Percentiles rank a stretch among this genome's conserved stretches.
phyloP scores from a whole-genome alignment of 73 alveolate genomes.

The Paraurostyla sp. region DNA sequence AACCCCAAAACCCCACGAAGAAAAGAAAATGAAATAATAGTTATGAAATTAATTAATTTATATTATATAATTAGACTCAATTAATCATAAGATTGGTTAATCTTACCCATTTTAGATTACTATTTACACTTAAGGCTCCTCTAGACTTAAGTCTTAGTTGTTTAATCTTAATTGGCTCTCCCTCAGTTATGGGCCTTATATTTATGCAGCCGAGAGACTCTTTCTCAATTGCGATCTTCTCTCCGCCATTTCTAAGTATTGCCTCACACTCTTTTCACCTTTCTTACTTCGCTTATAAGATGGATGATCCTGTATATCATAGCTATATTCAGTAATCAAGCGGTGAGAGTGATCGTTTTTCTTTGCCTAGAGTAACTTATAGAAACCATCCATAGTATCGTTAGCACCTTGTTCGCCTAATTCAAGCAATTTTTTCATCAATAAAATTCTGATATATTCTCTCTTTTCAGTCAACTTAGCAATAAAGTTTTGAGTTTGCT shows the following conservation, averaged over 20 bases:
- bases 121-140: too few relatives aligned
- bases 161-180: too few relatives aligned
- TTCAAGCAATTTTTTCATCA: not conserved
- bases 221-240: not conserved
- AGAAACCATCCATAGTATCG: constrained; percentile 50
- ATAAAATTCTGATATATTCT: not conserved
- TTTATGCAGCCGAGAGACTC: too few relatives aligned
- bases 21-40: too few relatives aligned
- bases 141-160: too few relatives aligned
- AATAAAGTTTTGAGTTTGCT: not conserved
- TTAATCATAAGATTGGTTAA: too few relatives aligned
- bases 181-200: too few relatives aligned
- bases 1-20: too few relatives aligned
- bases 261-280: constrained; percentile 39
- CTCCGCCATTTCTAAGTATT: not conserved
- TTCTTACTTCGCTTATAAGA: not conserved
- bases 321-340: constrained; percentile 2
- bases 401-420: not conserved
- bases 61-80: too few relatives aligned
- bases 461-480: not conserved
- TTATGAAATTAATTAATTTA: too few relatives aligned
- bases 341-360: not conserved
- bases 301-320: constrained; percentile 43
- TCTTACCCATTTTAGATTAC: too few relatives aligned
- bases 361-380: not conserved